These are phyloP conservation scores for Cytauxzoon felis DNA, from an alignment of 169 alveolate genomes.

Conservation along the genomic window DNA sequence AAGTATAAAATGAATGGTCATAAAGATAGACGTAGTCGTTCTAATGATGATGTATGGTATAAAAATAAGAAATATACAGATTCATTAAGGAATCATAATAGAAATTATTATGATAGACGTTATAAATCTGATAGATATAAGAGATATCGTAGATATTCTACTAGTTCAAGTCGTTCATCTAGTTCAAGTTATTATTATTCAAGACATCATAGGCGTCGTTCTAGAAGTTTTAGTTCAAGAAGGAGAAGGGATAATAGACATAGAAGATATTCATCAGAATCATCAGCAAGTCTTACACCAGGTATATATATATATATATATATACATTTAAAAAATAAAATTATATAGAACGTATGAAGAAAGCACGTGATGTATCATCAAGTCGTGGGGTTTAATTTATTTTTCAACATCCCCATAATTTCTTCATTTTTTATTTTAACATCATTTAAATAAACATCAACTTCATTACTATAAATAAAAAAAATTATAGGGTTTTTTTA, in stretches of 20 bases:
- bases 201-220: too few species aligned
- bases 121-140: slow-evolving; percentile 5
- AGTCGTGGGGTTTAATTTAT: too few species aligned
- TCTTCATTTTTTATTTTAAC: too few species aligned
- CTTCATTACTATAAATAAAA: slow-evolving; percentile 29
- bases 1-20: background rate
- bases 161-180: background rate
- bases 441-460: slow-evolving; percentile 39
- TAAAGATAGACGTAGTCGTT: background rate
- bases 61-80: too few species aligned
- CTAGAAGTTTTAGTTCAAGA: background rate
- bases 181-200: background rate
- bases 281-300: slow-evolving; percentile 5
- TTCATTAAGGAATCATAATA: background rate
- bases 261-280: background rate
- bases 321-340: too few species aligned
- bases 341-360: too few species aligned
- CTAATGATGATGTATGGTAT: too few species aligned
- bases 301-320: too few species aligned
- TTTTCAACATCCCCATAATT: too few species aligned
- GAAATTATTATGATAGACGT: background rate
- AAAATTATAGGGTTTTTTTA: too few species aligned
- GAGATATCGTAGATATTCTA: background rate
- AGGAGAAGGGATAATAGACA: background rate
- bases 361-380: too few species aligned